phyloP scores from a whole-genome alignment of 2,329 filamentous ascomycete species.

The Colletotrichum theobromicola region DNA sequence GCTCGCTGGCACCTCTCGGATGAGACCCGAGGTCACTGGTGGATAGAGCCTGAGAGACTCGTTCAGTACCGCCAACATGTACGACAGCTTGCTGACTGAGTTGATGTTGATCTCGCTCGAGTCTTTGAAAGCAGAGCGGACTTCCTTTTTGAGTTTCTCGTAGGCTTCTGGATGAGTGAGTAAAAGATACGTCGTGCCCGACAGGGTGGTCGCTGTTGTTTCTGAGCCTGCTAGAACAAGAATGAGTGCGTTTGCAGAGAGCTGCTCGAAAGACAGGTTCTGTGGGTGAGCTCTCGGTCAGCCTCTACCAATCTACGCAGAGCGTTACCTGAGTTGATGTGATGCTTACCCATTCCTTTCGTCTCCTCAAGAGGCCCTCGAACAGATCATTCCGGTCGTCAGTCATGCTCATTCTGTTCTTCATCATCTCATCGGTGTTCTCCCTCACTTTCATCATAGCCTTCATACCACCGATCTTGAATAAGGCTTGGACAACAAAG shows the following conservation, averaged over 20 bases:
- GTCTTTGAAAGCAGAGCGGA: conserved; percentile 39
- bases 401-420: not conserved
- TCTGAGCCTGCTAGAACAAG: conserved; percentile 45
- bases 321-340: accelerated
- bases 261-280: conserved; percentile 3
- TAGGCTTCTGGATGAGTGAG: conserved; percentile 31
- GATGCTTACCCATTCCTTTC: conserved; percentile 9
- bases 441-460: not conserved
- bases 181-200: conserved; percentile 46
- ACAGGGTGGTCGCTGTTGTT: conserved; percentile 49
- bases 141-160: conserved; percentile 38
- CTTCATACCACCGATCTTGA: not conserved
- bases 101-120: conserved; percentile 43
- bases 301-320: too few species aligned
- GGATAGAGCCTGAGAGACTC: conserved; percentile 47
- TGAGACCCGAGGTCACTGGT: conserved; percentile 25
- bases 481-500: not conserved
- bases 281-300: conserved; percentile 13
- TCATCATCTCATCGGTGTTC: not conserved
- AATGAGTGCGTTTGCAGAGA: conserved; percentile 19
- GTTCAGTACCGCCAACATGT: conserved; percentile 45
- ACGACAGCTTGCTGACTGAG: conserved; percentile 34
- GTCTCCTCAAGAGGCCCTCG: conserved; percentile 16
- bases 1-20: conserved; percentile 30
- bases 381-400: conserved; percentile 16